A percentile compares a stretch with the other conserved stretches of the same genome.
phyloP scores from a whole-genome alignment of 768 basidiomycete species.

The Dioszegia crocea region DNA sequence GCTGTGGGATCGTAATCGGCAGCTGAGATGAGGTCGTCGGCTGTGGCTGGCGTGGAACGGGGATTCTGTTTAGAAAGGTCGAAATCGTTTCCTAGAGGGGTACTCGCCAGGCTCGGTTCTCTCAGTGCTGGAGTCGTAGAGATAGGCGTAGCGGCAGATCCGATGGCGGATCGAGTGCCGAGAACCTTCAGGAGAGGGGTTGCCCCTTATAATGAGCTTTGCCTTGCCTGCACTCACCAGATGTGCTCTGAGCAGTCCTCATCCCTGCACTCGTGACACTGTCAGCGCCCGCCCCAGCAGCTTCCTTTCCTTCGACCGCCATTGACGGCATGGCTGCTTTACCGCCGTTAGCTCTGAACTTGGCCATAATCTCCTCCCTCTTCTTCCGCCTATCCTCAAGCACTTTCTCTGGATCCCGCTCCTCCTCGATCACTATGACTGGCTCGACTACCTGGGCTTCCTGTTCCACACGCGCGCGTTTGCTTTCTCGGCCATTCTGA shows the following conservation, averaged over 20 bases:
- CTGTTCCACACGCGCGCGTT: slow-evolving; percentile 5
- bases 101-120: slow-evolving; percentile 30
- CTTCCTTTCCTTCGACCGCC: slow-evolving; percentile 4
- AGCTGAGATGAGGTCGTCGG: slow-evolving; percentile 70
- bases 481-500: slow-evolving; percentile 2
- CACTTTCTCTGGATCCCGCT: slow-evolving; percentile 35
- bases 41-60: slow-evolving; percentile 36
- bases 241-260: slow-evolving; percentile 26
- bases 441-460: slow-evolving; percentile 17
- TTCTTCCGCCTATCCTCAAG: slow-evolving; percentile 43
- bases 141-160: slow-evolving; percentile 13
- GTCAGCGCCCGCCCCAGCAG: slow-evolving; percentile 27
- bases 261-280: slow-evolving; percentile 32
- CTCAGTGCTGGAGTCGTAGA: slow-evolving; percentile 26
- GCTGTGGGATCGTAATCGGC: slow-evolving; percentile 86
- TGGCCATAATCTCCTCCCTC: slow-evolving; percentile 47
- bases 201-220: slow-evolving; percentile 21
- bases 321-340: slow-evolving; percentile 13
- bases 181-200: slow-evolving; percentile 32
- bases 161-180: slow-evolving; percentile 30
- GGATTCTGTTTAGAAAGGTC: slow-evolving; percentile 66
- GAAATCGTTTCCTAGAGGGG: slow-evolving; percentile 54
- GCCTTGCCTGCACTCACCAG: slow-evolving; percentile 20
- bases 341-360: slow-evolving; percentile 40
- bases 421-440: slow-evolving; percentile 27